A percentile compares a stretch with the other conserved stretches of the same genome.
These are phyloP conservation scores for Punica granatum DNA, from an alignment of 345 rosid genomes.

Conservation along the genomic window DNA sequence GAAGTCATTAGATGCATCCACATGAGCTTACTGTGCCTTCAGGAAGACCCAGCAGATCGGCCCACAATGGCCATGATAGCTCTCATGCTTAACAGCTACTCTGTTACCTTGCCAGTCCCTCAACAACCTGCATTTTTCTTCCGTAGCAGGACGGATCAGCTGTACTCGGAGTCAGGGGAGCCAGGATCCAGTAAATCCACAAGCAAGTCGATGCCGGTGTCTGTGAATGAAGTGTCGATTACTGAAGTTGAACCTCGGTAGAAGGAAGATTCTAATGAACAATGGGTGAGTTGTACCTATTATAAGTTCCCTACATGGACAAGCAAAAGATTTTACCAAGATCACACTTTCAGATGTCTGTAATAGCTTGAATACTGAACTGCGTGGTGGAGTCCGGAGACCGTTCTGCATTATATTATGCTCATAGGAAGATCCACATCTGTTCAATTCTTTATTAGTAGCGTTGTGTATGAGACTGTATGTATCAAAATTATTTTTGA, in stretches of 20 bases:
- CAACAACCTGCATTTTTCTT: constrained; percentile 16
- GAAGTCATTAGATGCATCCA: constrained; percentile 22
- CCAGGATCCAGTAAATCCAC: neutral
- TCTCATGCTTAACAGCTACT: constrained; percentile 22
- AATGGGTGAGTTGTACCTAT: neutral
- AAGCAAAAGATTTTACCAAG: too few relatives aligned
- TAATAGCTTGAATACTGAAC: too few relatives aligned
- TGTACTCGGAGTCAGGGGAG: neutral
- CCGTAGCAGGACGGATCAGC: neutral
- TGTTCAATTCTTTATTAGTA: too few relatives aligned
- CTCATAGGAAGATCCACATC: too few relatives aligned
- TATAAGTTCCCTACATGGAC: neutral
- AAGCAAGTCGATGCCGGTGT: neutral
- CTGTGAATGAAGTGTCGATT: constrained; percentile 1
- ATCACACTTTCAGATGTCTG: too few relatives aligned
- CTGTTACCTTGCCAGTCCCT: constrained; percentile 15
- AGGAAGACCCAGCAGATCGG: constrained; percentile 18
- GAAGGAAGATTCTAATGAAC: neutral
- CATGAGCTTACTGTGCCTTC: constrained; percentile 22
- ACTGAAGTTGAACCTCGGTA: constrained; percentile 4
- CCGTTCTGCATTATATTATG: too few relatives aligned
- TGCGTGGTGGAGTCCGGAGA: too few relatives aligned
- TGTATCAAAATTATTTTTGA: too few relatives aligned
- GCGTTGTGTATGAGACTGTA: too few relatives aligned
- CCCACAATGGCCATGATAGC: constrained; percentile 23